Conservation (phyloP, 2,329 filamentous ascomycete genomes). For the Ascochyta clinopodiicola region DNA sequence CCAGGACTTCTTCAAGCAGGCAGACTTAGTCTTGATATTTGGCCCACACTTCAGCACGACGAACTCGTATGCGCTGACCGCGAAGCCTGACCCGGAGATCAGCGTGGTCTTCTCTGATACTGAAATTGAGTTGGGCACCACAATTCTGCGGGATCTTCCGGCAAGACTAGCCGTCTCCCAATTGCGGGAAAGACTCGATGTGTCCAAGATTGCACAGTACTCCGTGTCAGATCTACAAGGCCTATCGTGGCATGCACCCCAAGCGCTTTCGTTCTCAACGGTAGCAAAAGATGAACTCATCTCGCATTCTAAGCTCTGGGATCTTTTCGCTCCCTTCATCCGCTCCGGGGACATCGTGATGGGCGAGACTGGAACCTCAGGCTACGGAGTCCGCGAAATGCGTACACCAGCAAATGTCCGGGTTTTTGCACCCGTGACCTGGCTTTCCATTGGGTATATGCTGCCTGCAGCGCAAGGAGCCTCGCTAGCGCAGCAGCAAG, state of each 20-base stretch:
- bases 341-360: conserved; percentile 62
- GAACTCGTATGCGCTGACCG: conserved; percentile 53
- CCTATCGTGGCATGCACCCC: conserved; percentile 2
- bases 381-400: conserved; percentile 21
- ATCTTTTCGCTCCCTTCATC: conserved; percentile 56
- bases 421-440: conserved; percentile 20
- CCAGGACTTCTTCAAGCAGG: conserved; percentile 47
- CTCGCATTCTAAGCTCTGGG: conserved; percentile 59
- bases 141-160: conserved; percentile 48
- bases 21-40: conserved; percentile 57
- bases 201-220: conserved; percentile 1
- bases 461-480: conserved; percentile 64
- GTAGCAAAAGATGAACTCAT: conserved; percentile 40
- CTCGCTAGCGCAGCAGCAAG: conserved; percentile 46
- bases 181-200: conserved; percentile 4
- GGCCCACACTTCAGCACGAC: conserved; percentile 57
- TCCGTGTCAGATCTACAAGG: not conserved
- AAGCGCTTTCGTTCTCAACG: not conserved
- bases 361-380: conserved; percentile 63
- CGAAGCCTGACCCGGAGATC: conserved; percentile 44
- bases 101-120: conserved; percentile 47
- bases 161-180: conserved; percentile 23
- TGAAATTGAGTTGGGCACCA: conserved; percentile 39
- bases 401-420: conserved; percentile 18
- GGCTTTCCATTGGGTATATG: conserved; percentile 64